These are phyloP conservation scores for Aspergillus tanneri DNA, from an alignment of 2,329 filamentous ascomycete genomes.

Conservation along the genomic window DNA sequence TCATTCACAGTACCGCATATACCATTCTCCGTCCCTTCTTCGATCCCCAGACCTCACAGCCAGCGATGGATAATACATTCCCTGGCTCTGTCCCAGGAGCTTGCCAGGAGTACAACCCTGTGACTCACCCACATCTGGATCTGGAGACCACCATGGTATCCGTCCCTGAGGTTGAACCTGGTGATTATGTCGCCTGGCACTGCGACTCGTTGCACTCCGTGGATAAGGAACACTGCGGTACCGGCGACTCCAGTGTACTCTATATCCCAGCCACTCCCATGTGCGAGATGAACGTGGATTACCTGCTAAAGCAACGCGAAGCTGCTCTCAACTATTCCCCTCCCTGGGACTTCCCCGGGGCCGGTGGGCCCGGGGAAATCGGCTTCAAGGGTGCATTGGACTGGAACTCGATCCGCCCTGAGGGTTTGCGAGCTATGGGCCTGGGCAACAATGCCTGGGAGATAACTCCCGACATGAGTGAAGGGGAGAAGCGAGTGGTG, in stretches of 20 bases:
- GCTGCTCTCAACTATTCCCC: slow-evolving; percentile 68
- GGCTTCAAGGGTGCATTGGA: slow-evolving; percentile 41
- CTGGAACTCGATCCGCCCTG: slow-evolving; percentile 42
- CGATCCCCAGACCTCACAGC: slow-evolving; percentile 49
- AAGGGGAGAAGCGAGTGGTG: slow-evolving; percentile 54
- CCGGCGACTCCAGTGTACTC: slow-evolving; percentile 73
- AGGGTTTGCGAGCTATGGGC: slow-evolving; percentile 58
- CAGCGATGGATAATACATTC: slow-evolving; percentile 49
- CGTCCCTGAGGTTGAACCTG: slow-evolving; percentile 66
- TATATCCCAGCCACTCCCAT: slow-evolving; percentile 87
- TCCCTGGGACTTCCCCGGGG: slow-evolving; percentile 68
- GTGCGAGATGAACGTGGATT: slow-evolving; percentile 70
- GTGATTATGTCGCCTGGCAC: slow-evolving; percentile 77
- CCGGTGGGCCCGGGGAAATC: slow-evolving; percentile 43
- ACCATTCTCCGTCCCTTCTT: slow-evolving; percentile 84
- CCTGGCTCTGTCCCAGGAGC: slow-evolving; percentile 69
- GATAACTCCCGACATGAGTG: slow-evolving; percentile 46
- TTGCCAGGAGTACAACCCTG: slow-evolving; percentile 65
- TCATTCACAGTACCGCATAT: slow-evolving; percentile 75
- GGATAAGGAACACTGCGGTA: slow-evolving; percentile 72
- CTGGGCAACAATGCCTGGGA: slow-evolving; percentile 52
- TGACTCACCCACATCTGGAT: slow-evolving; percentile 68
- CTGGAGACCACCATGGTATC: slow-evolving; percentile 69
- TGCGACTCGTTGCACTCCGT: slow-evolving; percentile 81
- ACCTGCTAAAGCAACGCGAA: slow-evolving; percentile 68